Evolutionary conservation across 2,329 filamentous ascomycete species (phyloP).

Genomic region (Alternaria sp.): DNA sequence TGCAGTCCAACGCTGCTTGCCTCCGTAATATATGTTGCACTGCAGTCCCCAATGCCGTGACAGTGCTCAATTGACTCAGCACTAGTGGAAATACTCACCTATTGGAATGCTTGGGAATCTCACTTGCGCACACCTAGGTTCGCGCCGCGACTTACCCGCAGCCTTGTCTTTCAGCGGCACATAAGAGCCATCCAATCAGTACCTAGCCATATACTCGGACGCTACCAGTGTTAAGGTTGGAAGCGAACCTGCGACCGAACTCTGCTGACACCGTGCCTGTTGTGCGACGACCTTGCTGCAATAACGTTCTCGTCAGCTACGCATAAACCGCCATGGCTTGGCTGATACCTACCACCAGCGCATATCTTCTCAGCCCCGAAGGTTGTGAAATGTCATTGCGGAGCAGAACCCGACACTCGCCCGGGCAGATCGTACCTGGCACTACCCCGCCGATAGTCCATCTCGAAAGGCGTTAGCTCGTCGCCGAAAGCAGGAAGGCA

Average conservation of each 20-base stretch:
- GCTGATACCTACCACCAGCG: neutral
- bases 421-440: slow-evolving; percentile 8
- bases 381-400: neutral
- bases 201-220: neutral
- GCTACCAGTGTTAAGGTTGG: neutral
- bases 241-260: neutral
- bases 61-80: neutral
- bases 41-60: neutral
- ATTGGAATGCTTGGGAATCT: neutral
- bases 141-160: slow-evolving; percentile 18
- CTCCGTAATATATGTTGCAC: neutral
- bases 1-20: neutral
- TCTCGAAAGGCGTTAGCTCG: neutral
- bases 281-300: neutral
- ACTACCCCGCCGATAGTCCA: slow-evolving; percentile 2
- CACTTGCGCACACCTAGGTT: slow-evolving; percentile 5
- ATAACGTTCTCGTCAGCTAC: neutral
- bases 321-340: neutral
- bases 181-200: slow-evolving; percentile 10
- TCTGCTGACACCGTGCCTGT: neutral
- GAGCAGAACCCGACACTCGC: neutral
- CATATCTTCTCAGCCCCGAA: neutral
- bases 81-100: neutral
- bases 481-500: neutral
- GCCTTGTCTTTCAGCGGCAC: slow-evolving; percentile 7